Base-by-base conservation (phyloP, 2,329 filamentous ascomycete genomes). In the Huntiella decipiens region DNA sequence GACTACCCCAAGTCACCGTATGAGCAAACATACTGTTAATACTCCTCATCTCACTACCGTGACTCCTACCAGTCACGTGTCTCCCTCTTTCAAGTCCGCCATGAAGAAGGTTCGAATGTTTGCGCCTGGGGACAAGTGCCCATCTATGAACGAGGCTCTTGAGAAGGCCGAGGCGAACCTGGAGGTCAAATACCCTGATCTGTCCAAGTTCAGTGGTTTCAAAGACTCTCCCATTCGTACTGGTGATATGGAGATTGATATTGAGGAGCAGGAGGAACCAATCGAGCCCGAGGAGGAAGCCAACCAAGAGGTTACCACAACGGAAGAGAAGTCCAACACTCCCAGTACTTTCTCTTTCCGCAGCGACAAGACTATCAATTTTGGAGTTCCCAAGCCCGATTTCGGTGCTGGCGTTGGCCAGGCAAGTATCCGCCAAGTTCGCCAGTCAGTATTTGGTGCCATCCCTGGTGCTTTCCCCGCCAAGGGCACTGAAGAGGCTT, bases 1-100 rank as follows among this genome's bases (percentile, higher is more conserved):
- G 46, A 77, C 74, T 4, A 84, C 80, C 1, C 81, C 80, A 5
- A 77, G 77, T 31, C 71, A 77, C 17, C 82, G 77, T 59, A 57
- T 66, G 34, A 59, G 63, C 13, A 93, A 92, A 64, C 79, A 74
- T 47, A 83, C 93, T 33, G 77, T 82, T 43, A 94, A 93, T 55
- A 85, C 81, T 0, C 79, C 78, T 0, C 77, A 75, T 50, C 77
- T 78, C 33, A 71, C 39, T 11, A 46, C 47, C 2, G 36, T 46
- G 3, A 43, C 44, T 15, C 39, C 47, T 11, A 46, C 47, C 4
- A 49, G 36, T 16, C 44, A 49, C 8, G 35, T 46, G 1, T 49
- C 47, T 5, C 47, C 47, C 4, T 49, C 47, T 5, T 46, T 49
- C 19, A 49, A 49, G 40, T 49, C 47, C 15, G 44, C 47, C 16